Percentiles rank a stretch among this genome's conserved stretches.
These are phyloP conservation scores for Phialophora chinensis DNA, from an alignment of 2,329 filamentous ascomycete species.

Conservation along the genomic window DNA sequence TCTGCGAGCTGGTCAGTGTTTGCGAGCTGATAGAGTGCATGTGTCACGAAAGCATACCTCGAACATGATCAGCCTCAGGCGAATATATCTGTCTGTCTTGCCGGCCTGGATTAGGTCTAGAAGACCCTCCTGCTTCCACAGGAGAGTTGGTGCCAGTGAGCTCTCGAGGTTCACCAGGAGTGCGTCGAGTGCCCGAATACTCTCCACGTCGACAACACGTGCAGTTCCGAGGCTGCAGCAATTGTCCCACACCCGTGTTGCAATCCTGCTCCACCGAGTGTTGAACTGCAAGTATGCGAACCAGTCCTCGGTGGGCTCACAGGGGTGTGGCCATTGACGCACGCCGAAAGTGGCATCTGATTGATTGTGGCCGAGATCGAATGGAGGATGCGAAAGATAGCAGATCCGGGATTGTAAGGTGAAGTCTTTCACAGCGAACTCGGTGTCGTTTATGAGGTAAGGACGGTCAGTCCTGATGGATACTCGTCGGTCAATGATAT, in stretches of 20 bases:
- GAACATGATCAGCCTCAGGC: slow-evolving; percentile 14
- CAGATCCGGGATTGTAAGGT: neutral
- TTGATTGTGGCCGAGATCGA: neutral
- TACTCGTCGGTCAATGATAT: slow-evolving; percentile 17
- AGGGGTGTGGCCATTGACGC: slow-evolving; percentile 9
- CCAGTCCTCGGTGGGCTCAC: slow-evolving; percentile 8
- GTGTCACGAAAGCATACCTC: slow-evolving; percentile 9
- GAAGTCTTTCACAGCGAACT: slow-evolving; percentile 6
- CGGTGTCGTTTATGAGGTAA: slow-evolving; percentile 7
- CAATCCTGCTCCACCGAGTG: slow-evolving; percentile 8
- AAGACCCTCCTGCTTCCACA: slow-evolving; percentile 1
- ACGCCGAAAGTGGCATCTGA: neutral
- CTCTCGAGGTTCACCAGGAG: slow-evolving; percentile 4
- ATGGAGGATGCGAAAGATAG: neutral
- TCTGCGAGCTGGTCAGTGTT: neutral
- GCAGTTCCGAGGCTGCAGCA: neutral
- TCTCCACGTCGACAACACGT: neutral
- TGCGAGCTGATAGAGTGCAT: neutral
- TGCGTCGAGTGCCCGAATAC: slow-evolving; percentile 2
- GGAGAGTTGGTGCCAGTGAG: slow-evolving; percentile 3
- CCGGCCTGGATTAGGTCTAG: neutral
- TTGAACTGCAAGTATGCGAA: slow-evolving; percentile 12
- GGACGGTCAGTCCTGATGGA: slow-evolving; percentile 3
- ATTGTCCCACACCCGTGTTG: slow-evolving; percentile 13
- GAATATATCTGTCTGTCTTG: slow-evolving; percentile 12